Evolutionary conservation across 2,329 filamentous ascomycete species (phyloP).

Genomic region (Phyllosticta citriasiana): DNA sequence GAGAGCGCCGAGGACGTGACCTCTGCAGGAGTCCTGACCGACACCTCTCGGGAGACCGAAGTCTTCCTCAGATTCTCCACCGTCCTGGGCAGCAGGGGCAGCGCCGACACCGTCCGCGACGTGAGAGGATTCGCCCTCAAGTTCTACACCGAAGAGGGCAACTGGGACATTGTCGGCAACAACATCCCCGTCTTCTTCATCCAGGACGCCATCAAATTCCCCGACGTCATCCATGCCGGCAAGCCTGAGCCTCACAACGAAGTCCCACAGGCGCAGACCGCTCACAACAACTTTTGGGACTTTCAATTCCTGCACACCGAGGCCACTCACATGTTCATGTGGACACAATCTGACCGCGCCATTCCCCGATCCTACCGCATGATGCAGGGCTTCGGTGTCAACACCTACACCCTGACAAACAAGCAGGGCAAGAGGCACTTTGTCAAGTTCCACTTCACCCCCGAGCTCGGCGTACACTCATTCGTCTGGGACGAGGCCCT

Average conservation of each 20-base stretch:
- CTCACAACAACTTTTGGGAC: constrained; percentile 72
- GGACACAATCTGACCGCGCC: constrained; percentile 64
- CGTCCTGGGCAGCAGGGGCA: constrained; percentile 63
- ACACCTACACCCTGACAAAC: constrained; percentile 63
- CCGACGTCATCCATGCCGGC: constrained; percentile 51
- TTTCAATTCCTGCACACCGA: constrained; percentile 59
- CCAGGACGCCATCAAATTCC: constrained; percentile 65
- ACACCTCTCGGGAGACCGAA: constrained; percentile 56
- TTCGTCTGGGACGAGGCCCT: constrained; percentile 72
- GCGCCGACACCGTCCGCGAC: constrained; percentile 74
- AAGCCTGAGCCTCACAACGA: constrained; percentile 65
- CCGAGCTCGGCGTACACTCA: constrained; percentile 64
- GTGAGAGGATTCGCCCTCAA: constrained; percentile 71
- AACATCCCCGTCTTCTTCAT: constrained; percentile 70
- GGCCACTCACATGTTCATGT: constrained; percentile 70
- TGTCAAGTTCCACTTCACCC: constrained; percentile 70
- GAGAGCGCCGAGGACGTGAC: constrained; percentile 55
- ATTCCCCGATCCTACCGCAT: constrained; percentile 69
- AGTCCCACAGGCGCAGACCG: constrained; percentile 59
- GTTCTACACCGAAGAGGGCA: constrained; percentile 69
- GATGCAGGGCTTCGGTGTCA: constrained; percentile 82
- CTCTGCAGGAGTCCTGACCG: constrained; percentile 54
- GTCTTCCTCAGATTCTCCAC: constrained; percentile 71
- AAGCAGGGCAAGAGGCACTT: constrained; percentile 59
- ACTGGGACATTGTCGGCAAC: constrained; percentile 66